Evolutionary conservation across 2,329 filamentous ascomycete genomes (phyloP).

Genomic region (Ascochyta fabae): DNA sequence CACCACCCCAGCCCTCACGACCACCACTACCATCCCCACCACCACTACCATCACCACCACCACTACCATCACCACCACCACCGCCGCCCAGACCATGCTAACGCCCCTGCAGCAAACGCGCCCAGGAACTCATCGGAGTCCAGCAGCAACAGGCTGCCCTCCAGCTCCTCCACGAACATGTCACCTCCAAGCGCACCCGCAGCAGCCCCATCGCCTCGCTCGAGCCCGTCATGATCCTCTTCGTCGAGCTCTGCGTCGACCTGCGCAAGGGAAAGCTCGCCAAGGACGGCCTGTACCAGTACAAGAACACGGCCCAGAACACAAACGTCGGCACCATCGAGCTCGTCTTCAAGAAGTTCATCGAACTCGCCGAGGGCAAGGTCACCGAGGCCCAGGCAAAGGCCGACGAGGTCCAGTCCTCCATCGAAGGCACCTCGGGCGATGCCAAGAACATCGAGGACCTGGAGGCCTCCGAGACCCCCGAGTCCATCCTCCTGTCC

Average conservation of each 20-base stretch:
- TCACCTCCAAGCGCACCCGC: slow-evolving; percentile 96
- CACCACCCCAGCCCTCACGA: no score
- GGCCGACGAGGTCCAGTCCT: slow-evolving; percentile 92
- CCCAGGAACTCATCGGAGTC: slow-evolving; percentile 98
- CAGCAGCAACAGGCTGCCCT: slow-evolving; percentile 91
- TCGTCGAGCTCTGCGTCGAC: slow-evolving; percentile 96
- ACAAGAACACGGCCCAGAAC: slow-evolving; percentile 99
- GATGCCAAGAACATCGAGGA: slow-evolving; percentile 84
- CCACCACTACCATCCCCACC: no score
- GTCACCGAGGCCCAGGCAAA: slow-evolving; percentile 95
- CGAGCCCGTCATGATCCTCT: slow-evolving; percentile 97
- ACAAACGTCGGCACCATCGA: slow-evolving; percentile 96
- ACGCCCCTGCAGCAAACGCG: slow-evolving; percentile 63
- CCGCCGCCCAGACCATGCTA: slow-evolving; percentile 22
- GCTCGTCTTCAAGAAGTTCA: slow-evolving; percentile 95
- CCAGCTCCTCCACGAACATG: slow-evolving; percentile 96
- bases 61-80: neutral
- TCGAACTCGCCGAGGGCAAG: slow-evolving; percentile 94
- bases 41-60: neutral
- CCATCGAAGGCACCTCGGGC: slow-evolving; percentile 73
- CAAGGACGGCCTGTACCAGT: slow-evolving; percentile 98
- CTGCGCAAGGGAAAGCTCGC: slow-evolving; percentile 97
- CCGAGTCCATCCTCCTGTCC: slow-evolving; percentile 95
- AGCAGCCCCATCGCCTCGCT: slow-evolving; percentile 95
- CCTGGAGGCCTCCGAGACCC: slow-evolving; percentile 95